Percentiles rank a stretch among this genome's conserved stretches.
Evolutionary conservation across 2,329 filamentous ascomycete genomes (phyloP).

Genomic region (Penicillium vulpinum): DNA sequence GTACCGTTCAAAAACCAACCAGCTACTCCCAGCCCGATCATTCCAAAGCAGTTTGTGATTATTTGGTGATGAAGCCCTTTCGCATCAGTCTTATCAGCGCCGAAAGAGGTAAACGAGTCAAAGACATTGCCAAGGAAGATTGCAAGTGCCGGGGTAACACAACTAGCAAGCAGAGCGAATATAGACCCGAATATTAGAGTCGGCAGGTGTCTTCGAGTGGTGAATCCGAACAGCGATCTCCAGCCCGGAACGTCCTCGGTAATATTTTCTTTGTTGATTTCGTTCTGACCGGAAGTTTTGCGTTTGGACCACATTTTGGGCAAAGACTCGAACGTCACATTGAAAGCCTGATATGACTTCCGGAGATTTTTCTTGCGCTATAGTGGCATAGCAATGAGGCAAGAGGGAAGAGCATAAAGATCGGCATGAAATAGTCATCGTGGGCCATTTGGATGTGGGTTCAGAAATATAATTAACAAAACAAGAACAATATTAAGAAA

Average conservation of each 20-base stretch:
- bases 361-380: neutral
- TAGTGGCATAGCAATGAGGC: neutral
- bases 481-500: slow-evolving; percentile 19
- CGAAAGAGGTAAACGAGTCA: slow-evolving; percentile 67
- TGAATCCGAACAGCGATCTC: slow-evolving; percentile 71
- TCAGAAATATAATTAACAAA: neutral
- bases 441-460: neutral
- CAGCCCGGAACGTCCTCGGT: slow-evolving; percentile 36
- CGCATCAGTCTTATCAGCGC: slow-evolving; percentile 53
- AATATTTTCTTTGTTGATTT: neutral
- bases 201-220: slow-evolving; percentile 59
- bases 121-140: slow-evolving; percentile 75
- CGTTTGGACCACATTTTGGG: neutral
- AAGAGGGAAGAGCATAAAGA: neutral
- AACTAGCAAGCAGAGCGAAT: slow-evolving; percentile 60
- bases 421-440: neutral
- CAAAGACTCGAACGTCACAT: neutral
- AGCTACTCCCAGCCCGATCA: slow-evolving; percentile 63
- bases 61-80: slow-evolving; percentile 57
- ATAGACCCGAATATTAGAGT: slow-evolving; percentile 57
- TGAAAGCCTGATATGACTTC: neutral
- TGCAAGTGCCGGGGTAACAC: slow-evolving; percentile 64
- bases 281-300: neutral
- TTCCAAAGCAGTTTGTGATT: slow-evolving; percentile 60
- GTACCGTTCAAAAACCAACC: slow-evolving; percentile 68